A percentile compares a stretch with the other conserved stretches of the same genome.
These are phyloP conservation scores for Cicer arietinum DNA, from an alignment of 306 rosid genomes.

Conservation along the genomic window DNA sequence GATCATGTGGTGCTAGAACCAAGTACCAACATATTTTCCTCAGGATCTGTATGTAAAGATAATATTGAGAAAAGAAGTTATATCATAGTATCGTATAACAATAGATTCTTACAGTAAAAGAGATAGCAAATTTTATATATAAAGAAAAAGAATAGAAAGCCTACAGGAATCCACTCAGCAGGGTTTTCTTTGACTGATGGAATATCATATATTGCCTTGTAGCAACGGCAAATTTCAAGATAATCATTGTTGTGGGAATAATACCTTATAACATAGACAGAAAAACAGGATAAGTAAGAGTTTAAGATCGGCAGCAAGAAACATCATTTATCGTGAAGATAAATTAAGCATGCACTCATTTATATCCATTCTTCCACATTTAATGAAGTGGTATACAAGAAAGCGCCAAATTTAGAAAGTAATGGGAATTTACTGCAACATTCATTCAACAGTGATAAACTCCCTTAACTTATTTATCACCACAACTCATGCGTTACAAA, in stretches of 20 bases:
- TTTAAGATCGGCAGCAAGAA: slow-evolving; percentile 9
- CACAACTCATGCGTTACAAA: neutral
- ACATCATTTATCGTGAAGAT: slow-evolving; percentile 5
- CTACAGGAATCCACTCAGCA: slow-evolving; percentile 74
- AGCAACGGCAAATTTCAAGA: slow-evolving; percentile 93
- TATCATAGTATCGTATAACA: neutral
- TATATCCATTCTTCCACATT: neutral
- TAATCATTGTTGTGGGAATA: slow-evolving; percentile 78
- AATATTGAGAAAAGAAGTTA: slow-evolving; percentile 24
- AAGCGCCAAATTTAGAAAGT: slow-evolving; percentile 4
- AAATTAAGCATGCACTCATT: slow-evolving; percentile 14
- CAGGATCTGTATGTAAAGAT: slow-evolving; percentile 57
- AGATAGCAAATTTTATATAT: neutral
- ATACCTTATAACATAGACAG: slow-evolving; percentile 56
- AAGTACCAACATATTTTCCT: slow-evolving; percentile 93
- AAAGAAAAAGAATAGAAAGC: slow-evolving; percentile 27
- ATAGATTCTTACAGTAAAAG: neutral
- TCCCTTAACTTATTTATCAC: neutral
- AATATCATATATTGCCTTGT: slow-evolving; percentile 81
- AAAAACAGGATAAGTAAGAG: slow-evolving; percentile 33
- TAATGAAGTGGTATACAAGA: neutral
- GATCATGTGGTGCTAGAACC: slow-evolving; percentile 81
- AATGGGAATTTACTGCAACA: neutral
- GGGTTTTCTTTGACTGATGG: slow-evolving; percentile 80
- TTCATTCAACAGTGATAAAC: neutral